A percentile compares a stretch with the other conserved stretches of the same genome.
Conservation (phyloP, 208 protist species). For the Trypanosoma platydactyli region DNA sequence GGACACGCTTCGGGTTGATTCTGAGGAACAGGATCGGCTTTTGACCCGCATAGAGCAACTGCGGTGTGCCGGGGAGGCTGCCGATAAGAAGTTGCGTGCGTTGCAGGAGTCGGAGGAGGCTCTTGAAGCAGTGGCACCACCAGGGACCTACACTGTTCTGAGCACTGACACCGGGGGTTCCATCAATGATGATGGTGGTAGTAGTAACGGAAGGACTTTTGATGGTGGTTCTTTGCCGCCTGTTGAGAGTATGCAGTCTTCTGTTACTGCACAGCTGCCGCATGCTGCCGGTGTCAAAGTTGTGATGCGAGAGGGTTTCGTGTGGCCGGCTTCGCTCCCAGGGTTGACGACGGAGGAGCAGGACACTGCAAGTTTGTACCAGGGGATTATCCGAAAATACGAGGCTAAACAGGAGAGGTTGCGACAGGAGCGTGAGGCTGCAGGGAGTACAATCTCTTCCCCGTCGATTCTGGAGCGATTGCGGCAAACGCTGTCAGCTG, state of each 20-base stretch:
- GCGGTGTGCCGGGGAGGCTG: background rate
- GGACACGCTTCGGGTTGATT: slow-evolving; percentile 23
- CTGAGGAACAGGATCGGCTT: background rate
- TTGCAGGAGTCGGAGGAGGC: slow-evolving; percentile 25
- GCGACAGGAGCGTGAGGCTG: slow-evolving; percentile 7
- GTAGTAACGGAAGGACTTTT: background rate
- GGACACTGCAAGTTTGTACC: slow-evolving; percentile 1
- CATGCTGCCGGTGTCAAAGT: slow-evolving; percentile 1
- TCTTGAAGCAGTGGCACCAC: slow-evolving; percentile 10
- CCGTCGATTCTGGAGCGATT: slow-evolving; percentile 9
- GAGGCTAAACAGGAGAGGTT: slow-evolving; percentile 12
- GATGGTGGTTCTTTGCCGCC: background rate
- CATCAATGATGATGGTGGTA: background rate
- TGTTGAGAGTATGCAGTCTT: background rate
- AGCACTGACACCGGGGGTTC: background rate
- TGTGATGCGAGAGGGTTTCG: slow-evolving; percentile 22
- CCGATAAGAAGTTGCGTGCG: slow-evolving; percentile 19
- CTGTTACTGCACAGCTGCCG: background rate
- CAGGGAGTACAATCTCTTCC: background rate
- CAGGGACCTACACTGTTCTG: slow-evolving; percentile 9
- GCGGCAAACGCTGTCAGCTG: slow-evolving; percentile 6
- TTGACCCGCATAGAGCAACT: background rate
- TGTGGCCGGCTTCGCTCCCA: slow-evolving; percentile 20
- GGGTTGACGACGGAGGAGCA: slow-evolving; percentile 26
- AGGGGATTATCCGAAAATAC: slow-evolving; percentile 19